Evolutionary conservation across 2,329 filamentous ascomycete species (phyloP).

Genomic region (Fusarium chlamydosporum): DNA sequence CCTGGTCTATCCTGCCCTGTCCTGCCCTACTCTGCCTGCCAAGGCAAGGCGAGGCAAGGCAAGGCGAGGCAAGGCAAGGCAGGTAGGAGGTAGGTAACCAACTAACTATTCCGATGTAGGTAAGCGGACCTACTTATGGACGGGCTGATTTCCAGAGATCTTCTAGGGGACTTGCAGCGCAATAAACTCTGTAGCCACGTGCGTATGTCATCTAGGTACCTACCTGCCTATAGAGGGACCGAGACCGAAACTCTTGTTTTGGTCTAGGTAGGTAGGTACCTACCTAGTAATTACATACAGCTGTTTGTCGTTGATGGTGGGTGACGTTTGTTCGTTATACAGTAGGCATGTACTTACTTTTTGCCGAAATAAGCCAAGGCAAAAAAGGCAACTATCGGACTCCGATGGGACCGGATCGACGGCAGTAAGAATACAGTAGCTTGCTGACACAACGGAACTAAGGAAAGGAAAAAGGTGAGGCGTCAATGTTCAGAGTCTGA

Average conservation of each 20-base stretch:
- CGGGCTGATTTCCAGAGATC: no score
- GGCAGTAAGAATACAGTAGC: background rate
- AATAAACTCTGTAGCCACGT: slow-evolving; percentile 18
- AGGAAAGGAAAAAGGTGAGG: background rate
- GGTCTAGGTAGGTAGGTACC: no score
- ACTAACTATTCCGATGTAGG: background rate
- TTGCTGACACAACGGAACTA: background rate
- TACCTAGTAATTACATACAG: background rate
- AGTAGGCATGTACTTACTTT: no score
- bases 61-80: no score
- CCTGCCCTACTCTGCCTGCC: background rate
- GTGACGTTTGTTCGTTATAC: no score
- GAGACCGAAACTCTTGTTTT: no score
- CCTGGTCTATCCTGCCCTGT: background rate
- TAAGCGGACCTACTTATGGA: no score
- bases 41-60: background rate
- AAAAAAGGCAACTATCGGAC: background rate
- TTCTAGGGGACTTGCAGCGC: background rate
- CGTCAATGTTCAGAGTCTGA: background rate
- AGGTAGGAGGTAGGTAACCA: no score
- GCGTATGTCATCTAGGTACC: background rate
- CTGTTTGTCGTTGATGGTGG: no score
- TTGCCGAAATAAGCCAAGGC: background rate
- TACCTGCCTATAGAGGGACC: no score
- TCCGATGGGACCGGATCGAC: background rate